These are phyloP conservation scores for Deakozyma indianensis DNA, from an alignment of 805 yeast species.

Conservation along the genomic window DNA sequence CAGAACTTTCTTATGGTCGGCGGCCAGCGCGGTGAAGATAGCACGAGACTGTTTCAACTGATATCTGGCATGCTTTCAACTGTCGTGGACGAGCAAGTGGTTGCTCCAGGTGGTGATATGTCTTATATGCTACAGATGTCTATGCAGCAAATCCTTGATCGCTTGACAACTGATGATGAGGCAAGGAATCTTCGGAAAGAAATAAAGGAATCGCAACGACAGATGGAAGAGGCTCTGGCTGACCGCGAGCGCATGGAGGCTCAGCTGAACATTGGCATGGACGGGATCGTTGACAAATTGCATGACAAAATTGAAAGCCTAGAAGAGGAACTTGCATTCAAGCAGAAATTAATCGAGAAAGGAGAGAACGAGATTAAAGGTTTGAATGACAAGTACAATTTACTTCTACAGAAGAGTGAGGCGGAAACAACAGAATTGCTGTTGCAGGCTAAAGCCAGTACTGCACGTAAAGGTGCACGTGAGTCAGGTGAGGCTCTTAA, in stretches of 20 bases:
- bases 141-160: slow-evolving; percentile 54
- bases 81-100: slow-evolving; percentile 35
- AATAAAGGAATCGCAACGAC: slow-evolving; percentile 35
- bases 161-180: slow-evolving; percentile 73
- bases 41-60: slow-evolving; percentile 39
- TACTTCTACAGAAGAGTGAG: neutral
- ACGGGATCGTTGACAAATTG: slow-evolving; percentile 50
- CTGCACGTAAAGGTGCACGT: neutral
- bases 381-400: slow-evolving; percentile 1
- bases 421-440: neutral
- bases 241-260: slow-evolving; percentile 50
- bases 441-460: slow-evolving; percentile 2
- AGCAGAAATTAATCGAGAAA: slow-evolving; percentile 1
- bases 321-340: slow-evolving; percentile 2
- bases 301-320: slow-evolving; percentile 36
- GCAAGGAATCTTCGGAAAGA: slow-evolving; percentile 58
- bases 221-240: slow-evolving; percentile 40
- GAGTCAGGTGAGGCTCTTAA: slow-evolving; percentile 1
- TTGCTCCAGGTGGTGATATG: slow-evolving; percentile 28
- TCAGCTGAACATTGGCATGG: slow-evolving; percentile 62
- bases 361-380: neutral
- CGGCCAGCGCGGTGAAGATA: slow-evolving; percentile 25
- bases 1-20: slow-evolving; percentile 46
- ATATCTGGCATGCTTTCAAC: slow-evolving; percentile 53
- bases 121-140: slow-evolving; percentile 65